These are phyloP conservation scores for Pseudogymnoascus sp. DNA, from an alignment of 2,329 filamentous ascomycete genomes.

Conservation along the genomic window DNA sequence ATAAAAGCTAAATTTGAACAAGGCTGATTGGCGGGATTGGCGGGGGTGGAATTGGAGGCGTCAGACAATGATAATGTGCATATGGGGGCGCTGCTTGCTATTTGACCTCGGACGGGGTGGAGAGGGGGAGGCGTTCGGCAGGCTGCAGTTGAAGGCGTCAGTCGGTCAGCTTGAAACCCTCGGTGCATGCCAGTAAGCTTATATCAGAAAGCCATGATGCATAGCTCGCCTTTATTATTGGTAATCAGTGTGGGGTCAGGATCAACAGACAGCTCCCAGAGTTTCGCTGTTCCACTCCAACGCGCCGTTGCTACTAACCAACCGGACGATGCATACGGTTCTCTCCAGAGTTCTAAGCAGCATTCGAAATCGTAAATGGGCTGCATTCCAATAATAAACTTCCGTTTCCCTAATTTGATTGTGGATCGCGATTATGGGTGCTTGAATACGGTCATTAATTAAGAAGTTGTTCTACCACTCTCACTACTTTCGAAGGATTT, in stretches of 20 bases:
- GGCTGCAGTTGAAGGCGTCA: background rate
- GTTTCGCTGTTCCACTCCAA: background rate
- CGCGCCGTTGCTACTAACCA: background rate
- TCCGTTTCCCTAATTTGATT: too few species aligned
- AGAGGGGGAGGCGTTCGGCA: background rate
- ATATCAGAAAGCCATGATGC: background rate
- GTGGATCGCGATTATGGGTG: background rate
- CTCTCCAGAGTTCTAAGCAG: background rate
- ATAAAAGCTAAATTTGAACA: conserved; percentile 26
- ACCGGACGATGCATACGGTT: background rate
- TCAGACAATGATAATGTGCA: background rate
- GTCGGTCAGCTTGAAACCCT: background rate
- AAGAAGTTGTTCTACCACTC: background rate
- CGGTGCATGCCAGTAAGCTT: background rate
- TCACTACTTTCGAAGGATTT: background rate
- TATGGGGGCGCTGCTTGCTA: background rate
- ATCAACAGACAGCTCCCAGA: background rate
- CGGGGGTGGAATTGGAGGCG: background rate
- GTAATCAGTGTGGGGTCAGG: background rate
- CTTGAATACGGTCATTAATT: background rate
- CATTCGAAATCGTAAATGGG: background rate
- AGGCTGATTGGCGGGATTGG: conserved; percentile 16
- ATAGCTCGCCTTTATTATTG: background rate
- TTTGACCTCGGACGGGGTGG: background rate
- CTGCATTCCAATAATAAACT: background rate